Base-by-base conservation (phyloP, 1,284 basidiomycete species). In the Xerocomus nothofagi region DNA sequence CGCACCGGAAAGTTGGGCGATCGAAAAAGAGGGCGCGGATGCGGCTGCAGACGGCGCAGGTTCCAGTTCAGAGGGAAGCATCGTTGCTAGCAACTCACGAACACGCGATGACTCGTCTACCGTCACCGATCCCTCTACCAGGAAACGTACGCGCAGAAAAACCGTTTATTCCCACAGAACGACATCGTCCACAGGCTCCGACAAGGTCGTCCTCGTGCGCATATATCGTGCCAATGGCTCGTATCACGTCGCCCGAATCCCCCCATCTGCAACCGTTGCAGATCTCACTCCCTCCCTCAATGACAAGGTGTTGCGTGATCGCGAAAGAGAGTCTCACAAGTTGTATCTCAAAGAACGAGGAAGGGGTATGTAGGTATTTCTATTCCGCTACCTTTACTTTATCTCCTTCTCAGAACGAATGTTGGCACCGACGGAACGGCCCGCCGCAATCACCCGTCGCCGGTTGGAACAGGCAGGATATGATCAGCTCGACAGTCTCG, bases 381-480 rank as follows among this genome's bases (percentile, higher is more conserved):
- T 5, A 18, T 18, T 36, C 17, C 32, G 24, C 31, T 44, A 34
- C 21, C 51, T 54, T 10, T 51, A 3, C 38, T 50, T 49, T 40
- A 60, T 39, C 4, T 29, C 29, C 24, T 9, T 21, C 45, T 21
- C 58, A 93, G 94, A 97, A 64, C 86, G 94, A 11, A 76, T 92
- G 34, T 73, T 97, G 47, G 83, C 83, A 6, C 80, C 83, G 14
- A 86, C 83, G 1, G 97, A 99, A 66, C 80, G 84, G 49, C 96
- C 96, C 0, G 84, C 93, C 0, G 81, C 86, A 44, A 91, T 98
- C 54, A 88, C 97, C 39, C 80, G 88, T 41, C 80, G 92, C 40
- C 79, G 94, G 42, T 74, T 99, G 44, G 82, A 91, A 57, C 93
- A 98, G 67, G 93, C 93, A 6, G 97, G 97, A 0, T 98, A 95